Evolutionary conservation across 495 filamentous ascomycete species (phyloP), one percentile per base, ranked within the genome.

Genomic region (Hypoxylon lienhwacheense): DNA sequence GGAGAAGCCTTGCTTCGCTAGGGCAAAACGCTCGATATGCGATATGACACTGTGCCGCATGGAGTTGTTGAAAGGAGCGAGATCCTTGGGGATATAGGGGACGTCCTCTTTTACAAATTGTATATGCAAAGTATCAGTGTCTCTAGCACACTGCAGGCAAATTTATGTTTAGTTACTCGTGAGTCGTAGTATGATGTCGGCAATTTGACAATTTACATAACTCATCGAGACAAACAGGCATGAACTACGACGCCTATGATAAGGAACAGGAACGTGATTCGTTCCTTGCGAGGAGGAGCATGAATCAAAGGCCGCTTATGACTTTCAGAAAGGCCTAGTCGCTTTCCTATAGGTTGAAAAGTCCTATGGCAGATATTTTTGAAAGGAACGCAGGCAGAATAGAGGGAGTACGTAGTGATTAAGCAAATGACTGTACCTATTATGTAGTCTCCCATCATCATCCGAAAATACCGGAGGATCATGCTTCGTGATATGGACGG

Each of bases 401-500:
- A 19, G 32, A 15, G 12, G 15, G 25, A 20, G 24, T n/a, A n/a
- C n/a, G n/a, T 17, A 22, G 16, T 29, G 25, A 40, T 21, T 31
- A 10, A 12, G 28, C 24, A 15, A 34, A 31, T 45, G 17, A 46
- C 3, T 31, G 11, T 12, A 6, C 8, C 46, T 14, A 36, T 19
- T 10, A 7, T 22, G 7, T 51, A 12, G 11, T 33, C 50, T 43
- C 55, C 51, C 41, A 51, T 52, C 40, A 55, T 17, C 35, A 36
- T 25, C 24, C 15, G 11, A 16, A 37, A 15, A 32, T 22, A 49
- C 22, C 35, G 47, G 53, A 56, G 51, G 52, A 47, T 47, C 20
- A 29, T 16, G 44, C 40, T 46, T 44, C 35, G 34, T 51, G 57
- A 42, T 55, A 35, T 24, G 16, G 31, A 37, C 31, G 47, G 21